Conservation (phyloP, 1,139 yeast genomes). For the Lodderomyces parapsilosis region DNA sequence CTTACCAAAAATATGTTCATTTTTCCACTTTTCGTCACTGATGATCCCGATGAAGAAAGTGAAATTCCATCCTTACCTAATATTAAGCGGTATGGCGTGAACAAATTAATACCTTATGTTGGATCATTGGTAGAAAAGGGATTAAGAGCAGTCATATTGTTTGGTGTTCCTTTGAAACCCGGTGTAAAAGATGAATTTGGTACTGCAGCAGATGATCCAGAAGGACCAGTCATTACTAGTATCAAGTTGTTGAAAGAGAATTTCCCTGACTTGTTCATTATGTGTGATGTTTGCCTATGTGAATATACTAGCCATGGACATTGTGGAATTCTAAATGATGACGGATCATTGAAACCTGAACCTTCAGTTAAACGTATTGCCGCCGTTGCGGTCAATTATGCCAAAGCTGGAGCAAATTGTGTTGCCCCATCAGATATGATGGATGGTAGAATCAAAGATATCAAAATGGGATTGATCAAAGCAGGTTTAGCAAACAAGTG, state of each 20-base stretch:
- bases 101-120: constrained; percentile 74
- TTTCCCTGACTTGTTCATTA: constrained; percentile 81
- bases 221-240: constrained; percentile 89
- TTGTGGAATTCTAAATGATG: constrained; percentile 87
- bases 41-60: constrained; percentile 76
- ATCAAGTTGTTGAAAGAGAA: constrained; percentile 59
- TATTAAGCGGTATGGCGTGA: constrained; percentile 84
- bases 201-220: constrained; percentile 92
- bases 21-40: constrained; percentile 87
- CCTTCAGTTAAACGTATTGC: constrained; percentile 79
- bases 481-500: constrained; percentile 87
- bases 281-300: constrained; percentile 95
- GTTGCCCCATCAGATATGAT: constrained; percentile 99
- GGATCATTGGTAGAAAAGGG: constrained; percentile 74
- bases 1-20: constrained; percentile 86
- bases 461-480: constrained; percentile 78
- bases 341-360: constrained; percentile 80
- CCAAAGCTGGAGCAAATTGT: constrained; percentile 91
- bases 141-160: constrained; percentile 77
- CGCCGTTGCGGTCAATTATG: constrained; percentile 93
- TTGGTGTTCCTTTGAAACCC: constrained; percentile 83
- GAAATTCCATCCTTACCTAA: constrained; percentile 78
- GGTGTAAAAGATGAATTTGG: constrained; percentile 80
- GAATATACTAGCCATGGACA: constrained; percentile 97
- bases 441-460: constrained; percentile 90